Base-by-base conservation (phyloP, 805 yeast species). In the Cyberlindnera bimundalis region DNA sequence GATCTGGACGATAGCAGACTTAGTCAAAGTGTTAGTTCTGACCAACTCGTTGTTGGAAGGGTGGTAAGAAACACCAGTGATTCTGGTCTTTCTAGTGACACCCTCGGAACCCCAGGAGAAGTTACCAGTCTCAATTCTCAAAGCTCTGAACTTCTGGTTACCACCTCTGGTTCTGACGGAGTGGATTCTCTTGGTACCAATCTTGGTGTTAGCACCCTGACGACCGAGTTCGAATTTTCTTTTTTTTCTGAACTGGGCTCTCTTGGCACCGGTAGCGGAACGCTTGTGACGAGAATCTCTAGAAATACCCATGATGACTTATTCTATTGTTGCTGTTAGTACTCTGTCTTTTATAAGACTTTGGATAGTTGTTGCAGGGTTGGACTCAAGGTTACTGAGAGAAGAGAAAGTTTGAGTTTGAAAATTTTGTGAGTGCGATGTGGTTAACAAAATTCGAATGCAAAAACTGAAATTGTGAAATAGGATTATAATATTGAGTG, bases 211-310 rank as follows among this genome's bases (percentile, higher is more conserved):
- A 69, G 99, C 96, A 65, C 96, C 82, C 81, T 93, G 99, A 79
- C 99, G 93, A 65, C 99, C 99, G 73, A 86, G 83, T 79, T 91
- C 99, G 71, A 93, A 91, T 95, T 91, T 93, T 83, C 99, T 82
- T 96, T 91, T 91, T 91, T 91, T 91, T 88, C 98, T 91, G 96
- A 83, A 87, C 77, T 89, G 96, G 75, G 98, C 98, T 78, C 97
- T 89, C 78, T 89, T 90, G 73, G 99, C 99, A 85, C 99, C 99
- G 70, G 99, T 90, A 75, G 95, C 96, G 66, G 97, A 77, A 78
- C 99, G 95, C 87, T 91, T 91, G 90, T 93, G 99, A 79, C 97
- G 96, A 75, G 99, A 91, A 82, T 93, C 98, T 82, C 99, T 91
- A 76, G 98, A 89, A 85, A 91, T 91, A 90, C 99, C 98, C 99